These are phyloP conservation scores for Ophidiomyces ophidiicola DNA, from an alignment of 2,329 filamentous ascomycete species.

Conservation along the genomic window DNA sequence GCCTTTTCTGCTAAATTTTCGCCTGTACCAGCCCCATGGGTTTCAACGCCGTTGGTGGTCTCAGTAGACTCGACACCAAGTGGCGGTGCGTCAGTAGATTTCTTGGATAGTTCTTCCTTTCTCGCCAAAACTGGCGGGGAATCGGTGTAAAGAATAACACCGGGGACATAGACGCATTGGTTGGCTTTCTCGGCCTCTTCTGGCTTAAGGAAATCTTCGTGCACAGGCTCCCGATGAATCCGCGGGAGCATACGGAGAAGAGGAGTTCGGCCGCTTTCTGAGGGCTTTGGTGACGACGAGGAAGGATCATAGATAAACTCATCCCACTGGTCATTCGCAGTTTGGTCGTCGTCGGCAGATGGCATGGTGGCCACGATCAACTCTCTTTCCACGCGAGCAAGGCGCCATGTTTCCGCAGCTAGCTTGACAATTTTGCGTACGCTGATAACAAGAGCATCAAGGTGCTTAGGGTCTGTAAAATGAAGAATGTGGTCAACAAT, in stretches of 20 bases:
- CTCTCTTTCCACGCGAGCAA: conserved; percentile 45
- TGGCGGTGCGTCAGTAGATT: conserved; percentile 11
- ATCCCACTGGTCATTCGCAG: conserved; percentile 27
- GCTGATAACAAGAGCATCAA: conserved; percentile 40
- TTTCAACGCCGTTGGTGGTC: conserved; percentile 4
- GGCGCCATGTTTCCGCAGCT: conserved; percentile 47
- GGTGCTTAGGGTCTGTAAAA: conserved; percentile 40
- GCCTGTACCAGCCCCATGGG: conserved; percentile 2
- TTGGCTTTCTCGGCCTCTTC: conserved; percentile 35
- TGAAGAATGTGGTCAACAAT: conserved; percentile 44
- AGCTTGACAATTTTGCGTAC: conserved; percentile 46
- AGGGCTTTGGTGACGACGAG: neutral
- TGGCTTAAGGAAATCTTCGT: conserved; percentile 34
- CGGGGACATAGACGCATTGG: conserved; percentile 38
- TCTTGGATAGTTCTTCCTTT: conserved; percentile 30
- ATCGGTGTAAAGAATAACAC: conserved; percentile 41
- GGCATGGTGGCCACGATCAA: conserved; percentile 43
- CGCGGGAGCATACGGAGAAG: conserved; percentile 42
- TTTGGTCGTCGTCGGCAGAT: conserved; percentile 25
- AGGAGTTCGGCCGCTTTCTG: conserved; percentile 19
- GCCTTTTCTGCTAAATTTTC: neutral
- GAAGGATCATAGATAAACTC: conserved; percentile 22
- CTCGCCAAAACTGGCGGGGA: conserved; percentile 32
- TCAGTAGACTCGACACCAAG: conserved; percentile 5
- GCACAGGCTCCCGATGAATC: conserved; percentile 41